Evolutionary conservation across 768 basidiomycete genomes (phyloP).

Genomic region (Agaricus subrufescens): DNA sequence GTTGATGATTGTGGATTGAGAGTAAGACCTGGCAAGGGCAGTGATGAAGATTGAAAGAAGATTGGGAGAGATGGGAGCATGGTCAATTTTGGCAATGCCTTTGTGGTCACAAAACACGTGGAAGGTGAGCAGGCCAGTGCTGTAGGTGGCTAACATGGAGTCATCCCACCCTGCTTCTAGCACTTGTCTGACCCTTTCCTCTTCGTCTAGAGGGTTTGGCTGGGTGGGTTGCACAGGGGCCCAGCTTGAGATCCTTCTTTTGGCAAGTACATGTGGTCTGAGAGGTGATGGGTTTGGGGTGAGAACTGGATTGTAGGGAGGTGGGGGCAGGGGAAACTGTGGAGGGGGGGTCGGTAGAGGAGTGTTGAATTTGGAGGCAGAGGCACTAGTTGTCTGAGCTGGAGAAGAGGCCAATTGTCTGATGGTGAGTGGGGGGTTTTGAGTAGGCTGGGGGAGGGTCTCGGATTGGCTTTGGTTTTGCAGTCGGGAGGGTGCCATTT

Average conservation of each 20-base stretch:
- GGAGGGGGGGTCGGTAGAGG: slow-evolving; percentile 16
- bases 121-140: slow-evolving; percentile 24
- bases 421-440: neutral
- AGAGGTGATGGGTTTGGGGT: slow-evolving; percentile 15
- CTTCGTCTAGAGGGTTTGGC: neutral
- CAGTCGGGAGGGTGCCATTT: neutral
- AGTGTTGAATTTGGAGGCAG: neutral
- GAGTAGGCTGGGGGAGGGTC: too few relatives aligned
- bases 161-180: slow-evolving; percentile 14
- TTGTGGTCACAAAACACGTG: slow-evolving; percentile 30
- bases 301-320: slow-evolving; percentile 16
- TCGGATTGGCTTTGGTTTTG: neutral
- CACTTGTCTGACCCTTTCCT: neutral
- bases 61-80: slow-evolving; percentile 16
- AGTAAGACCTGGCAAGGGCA: slow-evolving; percentile 14
- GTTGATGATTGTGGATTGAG: slow-evolving; percentile 16
- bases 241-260: slow-evolving; percentile 19
- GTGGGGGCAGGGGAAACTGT: slow-evolving; percentile 24
- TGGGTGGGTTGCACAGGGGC: neutral
- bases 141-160: slow-evolving; percentile 24
- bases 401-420: neutral
- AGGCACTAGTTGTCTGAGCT: neutral
- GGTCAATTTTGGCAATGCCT: slow-evolving; percentile 20
- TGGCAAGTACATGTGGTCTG: slow-evolving; percentile 21
- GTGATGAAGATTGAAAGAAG: slow-evolving; percentile 25